These are phyloP conservation scores for Tolypocladium endophyticum DNA, from an alignment of 2,329 filamentous ascomycete genomes.

Conservation along the genomic window DNA sequence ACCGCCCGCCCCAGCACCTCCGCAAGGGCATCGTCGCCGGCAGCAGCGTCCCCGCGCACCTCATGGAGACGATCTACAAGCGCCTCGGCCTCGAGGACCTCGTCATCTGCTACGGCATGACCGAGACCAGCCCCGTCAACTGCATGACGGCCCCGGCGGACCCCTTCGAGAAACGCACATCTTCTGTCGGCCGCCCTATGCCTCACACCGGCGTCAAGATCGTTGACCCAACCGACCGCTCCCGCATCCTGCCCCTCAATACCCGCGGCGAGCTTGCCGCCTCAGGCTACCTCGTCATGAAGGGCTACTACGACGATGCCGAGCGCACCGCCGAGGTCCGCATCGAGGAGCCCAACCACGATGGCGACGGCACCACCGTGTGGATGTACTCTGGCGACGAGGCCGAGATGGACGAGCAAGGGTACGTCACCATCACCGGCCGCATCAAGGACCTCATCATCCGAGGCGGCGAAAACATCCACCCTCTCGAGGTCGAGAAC, in stretches of 20 bases:
- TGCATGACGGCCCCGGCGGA: constrained; percentile 76
- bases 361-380: constrained; percentile 27
- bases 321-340: constrained; percentile 59
- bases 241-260: constrained; percentile 48
- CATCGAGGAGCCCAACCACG: constrained; percentile 29
- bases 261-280: constrained; percentile 73
- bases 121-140: constrained; percentile 70
- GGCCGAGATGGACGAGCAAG: constrained; percentile 70
- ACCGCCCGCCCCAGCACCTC: constrained; percentile 28
- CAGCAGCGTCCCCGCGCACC: constrained; percentile 67
- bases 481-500: constrained; percentile 87
- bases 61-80: constrained; percentile 68
- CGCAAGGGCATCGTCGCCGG: constrained; percentile 90
- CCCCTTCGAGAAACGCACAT: constrained; percentile 60
- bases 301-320: constrained; percentile 76
- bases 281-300: constrained; percentile 80
- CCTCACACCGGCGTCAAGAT: constrained; percentile 73
- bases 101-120: constrained; percentile 96
- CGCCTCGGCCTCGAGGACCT: constrained; percentile 68
- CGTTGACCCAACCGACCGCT: constrained; percentile 56
- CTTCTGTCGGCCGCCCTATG: constrained; percentile 68
- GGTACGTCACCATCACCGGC: constrained; percentile 81
- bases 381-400: constrained; percentile 97
- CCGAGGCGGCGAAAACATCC: constrained; percentile 89
- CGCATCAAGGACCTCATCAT: constrained; percentile 95